Base-by-base conservation (phyloP, 331 rosid species). In the Telfairia occidentalis region DNA sequence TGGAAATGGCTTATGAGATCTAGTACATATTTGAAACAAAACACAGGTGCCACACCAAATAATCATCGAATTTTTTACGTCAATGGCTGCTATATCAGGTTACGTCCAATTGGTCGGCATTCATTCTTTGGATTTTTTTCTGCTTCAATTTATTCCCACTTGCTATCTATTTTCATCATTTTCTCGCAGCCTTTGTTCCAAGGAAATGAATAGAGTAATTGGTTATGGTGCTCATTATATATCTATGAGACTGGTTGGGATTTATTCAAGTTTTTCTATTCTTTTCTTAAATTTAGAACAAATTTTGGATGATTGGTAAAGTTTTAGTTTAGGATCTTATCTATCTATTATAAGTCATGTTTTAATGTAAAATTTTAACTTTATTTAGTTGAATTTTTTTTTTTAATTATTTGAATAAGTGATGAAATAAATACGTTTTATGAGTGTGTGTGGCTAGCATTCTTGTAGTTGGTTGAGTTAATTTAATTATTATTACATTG, bases 111-210 rank as follows among this genome's bases (percentile, higher is more conserved):
- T 46, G 2, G 26, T 70, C 42, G 1, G 24, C 53, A 15, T 43
- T 24, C 75, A 70, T 70, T 46, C 58, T 45, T 70, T 70, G 75
- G 58, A 15, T 45, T 70, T 24, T 24, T 19, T 19, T 65, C n/a
- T 5, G 12, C 49, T 40, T 2, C 5, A 23, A 67, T 23, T 67
- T 38, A 66, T 66, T 66, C 32, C 52, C 73, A 38, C 43, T 70
- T 70, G 40, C 24, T 8, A 43, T 15, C 11, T 26, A 16, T 45
- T 45, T 67, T 45, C 28, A 26, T 45, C 13, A 23, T 42, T 45
- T 26, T 70, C 24, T 69, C 37, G 18, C 37, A 6, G 34, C 74
- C 40, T 45, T 70, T 23, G 34, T 66, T 66, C 52, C 5, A 21
- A 38, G 57, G 19, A 67, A 67, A 23, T 38, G 35, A 19, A 38